phyloP scores from a whole-genome alignment of 768 basidiomycete species.

The Collybia nuda region DNA sequence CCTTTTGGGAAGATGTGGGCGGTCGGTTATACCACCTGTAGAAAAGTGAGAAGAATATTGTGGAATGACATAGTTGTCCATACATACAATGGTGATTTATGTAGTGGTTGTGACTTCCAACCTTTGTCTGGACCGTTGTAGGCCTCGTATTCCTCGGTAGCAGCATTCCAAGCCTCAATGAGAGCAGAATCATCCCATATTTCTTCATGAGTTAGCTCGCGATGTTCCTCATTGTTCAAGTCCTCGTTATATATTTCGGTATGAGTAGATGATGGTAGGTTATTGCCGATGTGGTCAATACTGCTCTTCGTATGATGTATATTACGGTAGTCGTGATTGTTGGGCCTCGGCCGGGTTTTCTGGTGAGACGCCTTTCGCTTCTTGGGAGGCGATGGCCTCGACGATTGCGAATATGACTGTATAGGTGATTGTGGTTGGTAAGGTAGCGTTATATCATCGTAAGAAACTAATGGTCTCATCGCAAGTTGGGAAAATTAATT shows the following conservation, averaged over 20 bases:
- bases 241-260: constrained; percentile 17
- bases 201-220: constrained; percentile 68
- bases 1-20: constrained; percentile 25
- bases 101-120: constrained; percentile 71
- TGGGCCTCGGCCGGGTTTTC: constrained; percentile 21
- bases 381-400: constrained; percentile 43
- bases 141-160: constrained; percentile 76
- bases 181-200: constrained; percentile 88
- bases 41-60: neutral
- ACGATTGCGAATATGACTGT: constrained; percentile 8
- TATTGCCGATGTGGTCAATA: too few species aligned
- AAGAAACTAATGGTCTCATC: constrained; percentile 50
- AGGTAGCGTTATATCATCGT: constrained; percentile 61
- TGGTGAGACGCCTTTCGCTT: constrained; percentile 50
- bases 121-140: constrained; percentile 67
- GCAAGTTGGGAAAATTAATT: neutral
- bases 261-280: too few species aligned
- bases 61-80: constrained; percentile 10
- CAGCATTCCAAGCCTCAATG: constrained; percentile 83
- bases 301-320: too few species aligned
- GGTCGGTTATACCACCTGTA: constrained; percentile 81
- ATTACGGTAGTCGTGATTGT: too few species aligned
- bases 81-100: constrained; percentile 76
- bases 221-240: constrained; percentile 44
- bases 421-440: constrained; percentile 25